Base-by-base conservation (phyloP, 257 asterid species). In the Solanum arcanum region DNA sequence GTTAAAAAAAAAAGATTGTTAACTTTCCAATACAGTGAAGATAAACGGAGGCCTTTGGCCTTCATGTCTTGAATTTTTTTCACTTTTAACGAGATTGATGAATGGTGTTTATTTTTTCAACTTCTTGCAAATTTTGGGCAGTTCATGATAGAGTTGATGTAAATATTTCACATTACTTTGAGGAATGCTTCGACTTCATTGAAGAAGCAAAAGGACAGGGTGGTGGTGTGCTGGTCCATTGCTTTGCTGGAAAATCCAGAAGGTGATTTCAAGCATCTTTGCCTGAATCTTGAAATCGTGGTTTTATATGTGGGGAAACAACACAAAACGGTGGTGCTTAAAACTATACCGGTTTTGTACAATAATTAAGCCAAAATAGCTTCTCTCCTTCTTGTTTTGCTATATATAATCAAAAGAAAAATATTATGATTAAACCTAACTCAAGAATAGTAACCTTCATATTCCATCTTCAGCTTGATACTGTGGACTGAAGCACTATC, bases 181-280 rank as follows among this genome's bases (percentile, higher is more conserved):
- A 94, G 3, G 99, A 93, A 86, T 94, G 98, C 93, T 94, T 95
- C 59, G 86, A 92, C 13, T 96, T 93, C 92, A 95, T 96, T 60
- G 98, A 95, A 62, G 98, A 91, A 91, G 98, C 98, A 73, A 93
- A 92, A 92, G 85, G 87, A 69, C 75, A 69, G 31, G 96, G 95
- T 78, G 98, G 98, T 44, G 91, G 95, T 15, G 94, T 94, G 42
- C 90, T 97, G 85, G 97, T 95, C 85, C 99, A 97, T 90, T 97
- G 99, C 93, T 92, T 90, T 88, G 94, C 90, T 74, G 99, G 99
- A 91, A 93, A 88, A 93, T 97, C 99, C 60, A 89, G 99, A 90
- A 97, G 98, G 99, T 96, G 47, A 83, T 31, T 35, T 80, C 84
- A 84, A 13, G 44, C 16, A 56, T 31, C 33, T 35, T 84, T 66